Base-by-base conservation (phyloP, 345 rosid genomes). In the Cardiospermum halicacabum region DNA sequence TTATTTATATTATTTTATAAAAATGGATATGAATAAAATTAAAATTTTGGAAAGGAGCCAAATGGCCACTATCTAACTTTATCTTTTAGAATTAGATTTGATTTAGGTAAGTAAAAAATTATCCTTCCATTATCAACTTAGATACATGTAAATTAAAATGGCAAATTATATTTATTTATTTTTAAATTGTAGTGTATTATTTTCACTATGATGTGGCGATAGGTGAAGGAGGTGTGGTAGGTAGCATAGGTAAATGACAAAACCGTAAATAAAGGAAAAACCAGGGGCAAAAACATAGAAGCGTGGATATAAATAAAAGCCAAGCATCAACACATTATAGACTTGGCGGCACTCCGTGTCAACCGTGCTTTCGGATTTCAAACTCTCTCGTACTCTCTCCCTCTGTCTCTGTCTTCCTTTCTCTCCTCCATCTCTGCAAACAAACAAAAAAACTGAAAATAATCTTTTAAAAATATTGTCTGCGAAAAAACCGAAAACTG, bases 321-420 rank as follows among this genome's bases (percentile, higher is more conserved):
- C 11, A 16, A 18, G 21, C 19, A 12, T 39, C 24, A 3, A 54
- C 27, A 13, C 32, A 1, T 15, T 10, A 64, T 32, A 2, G 53
- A 63, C 56, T 37, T 55, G 82, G 79, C 82, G 82, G 81, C 60
- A 70, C 70, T 75, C 81, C 83, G 85, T 83, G 80, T 80, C 74
- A 47, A 50, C 50, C 62, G 71, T 56, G 66, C 63, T 64, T 70
- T 70, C 53, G 72, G 74, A 66, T 57, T 60, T 36, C 49, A 36
- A 25, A 64, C 58, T 53, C 9, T 24, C 13, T 22, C 21, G n/a
- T n/a, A n/a, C 56, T n/a, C 56, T 58, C 51, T 37, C 43, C 11
- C 56, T 11, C 21, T 11, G 31, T 21, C 43, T 34, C 63, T 47
- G 26, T 2, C 21, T 11, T 51, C 4, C 28, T 16, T 25, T 24